Conservation (phyloP, 1,284 basidiomycete species). For the Retiboletus flavoniger region DNA sequence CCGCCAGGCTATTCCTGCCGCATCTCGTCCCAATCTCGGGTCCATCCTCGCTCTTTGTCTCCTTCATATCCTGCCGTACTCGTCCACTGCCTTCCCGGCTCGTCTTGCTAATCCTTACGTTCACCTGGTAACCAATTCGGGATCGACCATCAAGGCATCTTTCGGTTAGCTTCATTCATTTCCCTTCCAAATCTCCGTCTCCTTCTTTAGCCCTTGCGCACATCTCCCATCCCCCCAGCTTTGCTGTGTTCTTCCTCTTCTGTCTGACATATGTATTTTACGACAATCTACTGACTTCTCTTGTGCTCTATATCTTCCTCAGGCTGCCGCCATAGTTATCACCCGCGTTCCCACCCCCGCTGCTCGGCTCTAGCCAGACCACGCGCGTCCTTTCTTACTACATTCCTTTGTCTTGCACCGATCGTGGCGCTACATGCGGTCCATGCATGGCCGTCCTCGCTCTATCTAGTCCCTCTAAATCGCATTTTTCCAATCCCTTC, state of each 20-base stretch:
- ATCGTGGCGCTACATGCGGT: slow-evolving; percentile 27
- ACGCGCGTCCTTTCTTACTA: slow-evolving; percentile 14
- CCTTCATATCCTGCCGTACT: background rate
- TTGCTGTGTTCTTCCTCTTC: slow-evolving; percentile 11
- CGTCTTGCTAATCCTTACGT: background rate
- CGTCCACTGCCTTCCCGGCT: background rate
- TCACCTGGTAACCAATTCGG: slow-evolving; percentile 4
- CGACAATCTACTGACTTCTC: slow-evolving; percentile 20
- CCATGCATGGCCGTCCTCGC: slow-evolving; percentile 51
- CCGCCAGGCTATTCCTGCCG: slow-evolving; percentile 7
- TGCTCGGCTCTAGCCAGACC: slow-evolving; percentile 5
- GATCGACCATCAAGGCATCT: slow-evolving; percentile 29
- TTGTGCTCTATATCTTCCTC: slow-evolving; percentile 17
- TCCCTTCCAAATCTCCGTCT: slow-evolving; percentile 15
- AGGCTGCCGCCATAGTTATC: slow-evolving; percentile 15
- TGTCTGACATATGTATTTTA: slow-evolving; percentile 13
- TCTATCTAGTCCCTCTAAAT: slow-evolving; percentile 39
- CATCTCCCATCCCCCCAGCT: background rate
- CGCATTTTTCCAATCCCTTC: slow-evolving; percentile 46
- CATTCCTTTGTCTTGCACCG: slow-evolving; percentile 9
- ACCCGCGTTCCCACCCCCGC: slow-evolving; percentile 20
- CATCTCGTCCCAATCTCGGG: background rate
- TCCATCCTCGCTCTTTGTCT: slow-evolving; percentile 4
- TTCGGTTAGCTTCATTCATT: slow-evolving; percentile 31
- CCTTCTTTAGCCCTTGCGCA: slow-evolving; percentile 1